Conservation (phyloP, 2,329 filamentous ascomycete genomes). For the Fusarium subtropicale region DNA sequence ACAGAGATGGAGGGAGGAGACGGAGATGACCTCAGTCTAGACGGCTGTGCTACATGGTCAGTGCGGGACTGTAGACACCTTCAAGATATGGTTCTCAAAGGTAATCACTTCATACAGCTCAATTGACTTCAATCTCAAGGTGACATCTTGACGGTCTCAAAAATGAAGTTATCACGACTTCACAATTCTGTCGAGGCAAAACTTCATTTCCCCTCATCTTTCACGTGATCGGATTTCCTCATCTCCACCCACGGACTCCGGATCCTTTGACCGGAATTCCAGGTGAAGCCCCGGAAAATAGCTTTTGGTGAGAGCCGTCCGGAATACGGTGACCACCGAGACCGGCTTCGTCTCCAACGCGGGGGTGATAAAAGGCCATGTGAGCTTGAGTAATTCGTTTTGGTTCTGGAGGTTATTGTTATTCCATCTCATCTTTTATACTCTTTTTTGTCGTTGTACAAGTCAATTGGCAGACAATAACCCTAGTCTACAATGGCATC, state of each 20-base stretch:
- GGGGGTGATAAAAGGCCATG: slow-evolving; percentile 37
- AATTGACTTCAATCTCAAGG: not conserved
- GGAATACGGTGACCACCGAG: slow-evolving; percentile 36
- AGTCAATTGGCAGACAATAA: slow-evolving; percentile 21
- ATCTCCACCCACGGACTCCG: slow-evolving; percentile 29
- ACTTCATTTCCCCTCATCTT: not conserved
- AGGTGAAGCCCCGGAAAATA: slow-evolving; percentile 28
- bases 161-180: slow-evolving; percentile 22
- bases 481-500: slow-evolving; percentile 38
- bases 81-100: not conserved
- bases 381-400: slow-evolving; percentile 19
- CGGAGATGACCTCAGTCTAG: not conserved
- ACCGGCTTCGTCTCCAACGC: slow-evolving; percentile 31
- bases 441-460: not conserved
- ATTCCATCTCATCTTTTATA: not conserved
- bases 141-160: not conserved
- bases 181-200: not conserved
- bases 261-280: slow-evolving; percentile 32
- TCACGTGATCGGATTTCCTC: slow-evolving; percentile 34
- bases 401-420: slow-evolving; percentile 5
- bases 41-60: not conserved
- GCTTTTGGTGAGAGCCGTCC: slow-evolving; percentile 21
- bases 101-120: not conserved
- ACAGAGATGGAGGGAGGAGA: slow-evolving; percentile 3
- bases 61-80: not conserved